These are phyloP conservation scores for Hymenotorrendiella dingleyae DNA, from an alignment of 2,329 filamentous ascomycete genomes.

Conservation along the genomic window DNA sequence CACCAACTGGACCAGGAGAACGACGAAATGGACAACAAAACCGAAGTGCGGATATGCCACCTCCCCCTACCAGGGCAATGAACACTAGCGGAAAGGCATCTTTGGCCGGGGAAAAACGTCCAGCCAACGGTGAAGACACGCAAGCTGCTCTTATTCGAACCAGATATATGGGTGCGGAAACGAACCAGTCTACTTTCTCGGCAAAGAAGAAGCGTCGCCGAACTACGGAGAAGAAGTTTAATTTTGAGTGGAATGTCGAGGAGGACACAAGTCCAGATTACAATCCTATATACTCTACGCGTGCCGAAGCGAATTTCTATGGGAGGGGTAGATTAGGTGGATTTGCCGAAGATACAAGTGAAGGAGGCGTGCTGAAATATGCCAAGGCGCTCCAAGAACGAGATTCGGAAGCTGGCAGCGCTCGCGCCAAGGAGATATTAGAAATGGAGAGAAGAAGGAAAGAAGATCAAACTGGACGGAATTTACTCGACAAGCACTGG, in stretches of 20 bases:
- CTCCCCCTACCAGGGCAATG: constrained; percentile 28
- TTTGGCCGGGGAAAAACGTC: constrained; percentile 32
- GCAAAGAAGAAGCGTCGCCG: constrained; percentile 93
- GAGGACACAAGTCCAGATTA: constrained; percentile 86
- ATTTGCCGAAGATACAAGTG: constrained; percentile 53
- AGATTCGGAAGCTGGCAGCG: constrained; percentile 69
- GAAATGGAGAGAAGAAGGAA: constrained; percentile 77
- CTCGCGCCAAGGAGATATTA: constrained; percentile 72
- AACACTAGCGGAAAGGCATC: constrained; percentile 26
- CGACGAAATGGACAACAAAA: constrained; percentile 19
- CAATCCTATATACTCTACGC: constrained; percentile 71
- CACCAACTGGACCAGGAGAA: constrained; percentile 40
- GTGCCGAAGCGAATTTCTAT: constrained; percentile 62
- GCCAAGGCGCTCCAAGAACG: constrained; percentile 66
- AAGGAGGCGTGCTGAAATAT: constrained; percentile 49
- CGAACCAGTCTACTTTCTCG: constrained; percentile 82
- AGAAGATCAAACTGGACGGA: constrained; percentile 64
- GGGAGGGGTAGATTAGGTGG: constrained; percentile 63
- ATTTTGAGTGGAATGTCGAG: constrained; percentile 94
- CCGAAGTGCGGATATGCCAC: constrained; percentile 18
- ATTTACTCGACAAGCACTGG: constrained; percentile 87
- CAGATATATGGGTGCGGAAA: constrained; percentile 86
- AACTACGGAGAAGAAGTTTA: constrained; percentile 95
- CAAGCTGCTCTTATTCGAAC: constrained; percentile 71
- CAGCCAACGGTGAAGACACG: constrained; percentile 47